Evolutionary conservation across 2,329 filamentous ascomycete genomes (phyloP), one percentile per base, ranked within the genome.

Genomic region (Clonostachys sp.): DNA sequence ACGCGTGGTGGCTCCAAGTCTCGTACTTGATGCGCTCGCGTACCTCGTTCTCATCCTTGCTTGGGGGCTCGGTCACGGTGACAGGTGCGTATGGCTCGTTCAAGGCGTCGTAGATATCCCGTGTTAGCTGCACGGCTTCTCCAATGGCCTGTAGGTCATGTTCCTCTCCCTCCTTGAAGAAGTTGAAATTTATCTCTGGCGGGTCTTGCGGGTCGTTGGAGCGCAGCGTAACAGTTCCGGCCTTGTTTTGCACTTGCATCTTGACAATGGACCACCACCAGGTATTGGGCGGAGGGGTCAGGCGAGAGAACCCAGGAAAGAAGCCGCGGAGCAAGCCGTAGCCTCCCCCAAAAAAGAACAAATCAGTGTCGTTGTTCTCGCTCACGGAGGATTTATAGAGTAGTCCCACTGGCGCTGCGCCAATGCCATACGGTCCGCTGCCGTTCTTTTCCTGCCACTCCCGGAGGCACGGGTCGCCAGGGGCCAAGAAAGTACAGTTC

Each of bases 151-250:
- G 74, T 12, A 76, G 55, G 33, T 78, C 70, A 40, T 70, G 65
- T 1, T 63, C 62, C 6, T 69, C 65, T 5, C 74, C 72, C 34
- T 71, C 66, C 18, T 72, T 69, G 66, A 77, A 82, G 59, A 74
- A 83, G 59, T 80, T 77, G 67, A 82, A 85, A 45, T 70, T 66
- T 53, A 87, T 84, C 7, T 74, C 60, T 0, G 84, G 84, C 3
- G 72, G 67, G 45, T 86, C 82, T 3, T 76, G 74, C 1, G 84
- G 83, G 57, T 87, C 76, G 0, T 73, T 63, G 0, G 78, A 81
- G 10, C 68, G 68, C 6, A 89, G 74, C 6, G 61, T 73, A 5
- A 89, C 83, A 2, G 72, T 77, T 13, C 86, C 85, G 9, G 74
- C 75, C 3, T 59, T 64, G 46, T 87, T 86, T 44, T 77, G 74